A percentile compares a stretch with the other conserved stretches of the same genome.
phyloP scores from a whole-genome alignment of 345 rosid species.

The Bruguiera sexangula region DNA sequence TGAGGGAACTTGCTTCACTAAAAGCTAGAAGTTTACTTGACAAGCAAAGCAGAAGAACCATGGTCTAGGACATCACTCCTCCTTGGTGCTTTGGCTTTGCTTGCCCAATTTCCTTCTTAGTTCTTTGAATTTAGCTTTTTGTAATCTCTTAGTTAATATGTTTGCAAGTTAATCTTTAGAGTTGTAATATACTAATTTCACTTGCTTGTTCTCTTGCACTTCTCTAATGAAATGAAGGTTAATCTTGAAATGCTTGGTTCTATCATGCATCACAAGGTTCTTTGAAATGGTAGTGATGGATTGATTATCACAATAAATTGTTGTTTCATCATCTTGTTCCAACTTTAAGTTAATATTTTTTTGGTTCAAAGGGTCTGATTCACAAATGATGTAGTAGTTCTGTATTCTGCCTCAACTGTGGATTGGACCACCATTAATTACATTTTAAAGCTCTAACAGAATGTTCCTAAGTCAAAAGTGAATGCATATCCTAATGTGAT shows the following conservation, averaged over 20 bases:
- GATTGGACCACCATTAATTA: no score
- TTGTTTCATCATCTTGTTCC: no score
- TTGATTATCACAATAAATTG: not conserved
- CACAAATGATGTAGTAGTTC: fast-evolving
- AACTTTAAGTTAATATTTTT: no score
- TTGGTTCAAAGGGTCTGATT: not conserved
- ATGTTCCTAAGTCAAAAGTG: not conserved
- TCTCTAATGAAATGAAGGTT: no score
- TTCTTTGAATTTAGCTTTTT: not conserved
- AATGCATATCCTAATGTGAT: not conserved
- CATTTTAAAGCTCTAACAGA: no score
- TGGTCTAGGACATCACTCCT: not conserved
- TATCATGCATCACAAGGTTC: not conserved
- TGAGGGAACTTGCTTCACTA: no score
- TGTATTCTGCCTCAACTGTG: not conserved
- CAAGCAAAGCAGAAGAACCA: no score
- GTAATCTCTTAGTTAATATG: not conserved
- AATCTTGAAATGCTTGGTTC: no score
- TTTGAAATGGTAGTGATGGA: not conserved
- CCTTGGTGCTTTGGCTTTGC: not conserved
- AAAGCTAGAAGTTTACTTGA: no score
- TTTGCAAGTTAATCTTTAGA: not conserved
- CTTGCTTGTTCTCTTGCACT: no score
- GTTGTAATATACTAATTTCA: no score
- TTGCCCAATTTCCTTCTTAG: not conserved